Percentiles rank a stretch among this genome's conserved stretches.
These are phyloP conservation scores for Tricholoma hemisulphureum DNA, from an alignment of 768 basidiomycete genomes.

Conservation along the genomic window DNA sequence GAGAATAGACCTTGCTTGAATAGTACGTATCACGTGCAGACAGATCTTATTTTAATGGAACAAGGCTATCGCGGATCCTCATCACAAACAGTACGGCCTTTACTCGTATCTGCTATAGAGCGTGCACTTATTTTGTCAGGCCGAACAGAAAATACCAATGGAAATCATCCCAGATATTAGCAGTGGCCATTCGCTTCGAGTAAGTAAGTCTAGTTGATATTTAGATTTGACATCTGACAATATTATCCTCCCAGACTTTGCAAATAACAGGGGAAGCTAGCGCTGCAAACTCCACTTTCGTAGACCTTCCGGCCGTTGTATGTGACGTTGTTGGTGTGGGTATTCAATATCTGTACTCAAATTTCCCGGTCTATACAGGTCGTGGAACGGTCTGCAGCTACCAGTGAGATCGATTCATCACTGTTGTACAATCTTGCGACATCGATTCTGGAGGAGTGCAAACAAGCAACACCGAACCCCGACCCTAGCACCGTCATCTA, in stretches of 20 bases:
- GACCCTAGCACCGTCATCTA: no score
- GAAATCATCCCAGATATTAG: neutral
- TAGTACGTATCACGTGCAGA: no score
- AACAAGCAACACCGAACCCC: no score
- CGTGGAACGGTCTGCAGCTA: no score
- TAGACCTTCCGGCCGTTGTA: no score
- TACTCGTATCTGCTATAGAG: neutral
- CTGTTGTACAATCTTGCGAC: no score
- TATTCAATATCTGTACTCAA: no score
- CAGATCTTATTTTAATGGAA: neutral
- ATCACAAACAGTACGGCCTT: neutral
- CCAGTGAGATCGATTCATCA: no score
- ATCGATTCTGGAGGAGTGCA: no score
- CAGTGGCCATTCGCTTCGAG: neutral
- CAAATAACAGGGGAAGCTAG: neutral
- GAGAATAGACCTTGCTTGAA: slow-evolving; percentile 48
- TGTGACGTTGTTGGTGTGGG: no score
- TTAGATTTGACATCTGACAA: neutral
- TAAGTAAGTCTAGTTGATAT: neutral
- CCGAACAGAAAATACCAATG: neutral
- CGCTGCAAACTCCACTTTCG: neutral
- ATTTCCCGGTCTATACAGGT: no score
- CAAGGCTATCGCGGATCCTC: neutral
- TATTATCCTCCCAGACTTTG: neutral
- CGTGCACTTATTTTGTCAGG: neutral